Conservation (phyloP, 2,329 filamentous ascomycete genomes). For the Decorospora gaudefroyi region DNA sequence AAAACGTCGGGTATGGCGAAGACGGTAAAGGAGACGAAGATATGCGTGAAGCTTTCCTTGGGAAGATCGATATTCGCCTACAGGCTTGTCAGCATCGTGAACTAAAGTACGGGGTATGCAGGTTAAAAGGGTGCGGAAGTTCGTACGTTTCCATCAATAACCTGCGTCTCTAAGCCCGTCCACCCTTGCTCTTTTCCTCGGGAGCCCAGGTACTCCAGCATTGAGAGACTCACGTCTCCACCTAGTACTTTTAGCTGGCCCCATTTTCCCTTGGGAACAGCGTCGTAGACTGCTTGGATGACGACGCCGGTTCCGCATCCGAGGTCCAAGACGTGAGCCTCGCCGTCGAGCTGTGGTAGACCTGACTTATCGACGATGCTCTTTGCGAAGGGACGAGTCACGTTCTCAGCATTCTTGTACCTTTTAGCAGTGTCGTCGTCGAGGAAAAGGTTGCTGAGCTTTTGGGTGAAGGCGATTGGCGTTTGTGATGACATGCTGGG, state of each 20-base stretch:
- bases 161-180: conserved; percentile 16
- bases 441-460: background rate
- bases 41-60: conserved; percentile 21
- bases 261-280: conserved; percentile 21
- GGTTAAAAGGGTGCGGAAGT: background rate
- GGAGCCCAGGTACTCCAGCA: conserved; percentile 25
- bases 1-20: conserved; percentile 22
- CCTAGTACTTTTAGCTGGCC: conserved; percentile 22
- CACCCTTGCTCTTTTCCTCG: conserved; percentile 27
- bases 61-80: conserved; percentile 18
- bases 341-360: background rate
- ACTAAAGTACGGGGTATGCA: too few relatives aligned
- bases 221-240: conserved; percentile 27
- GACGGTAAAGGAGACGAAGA: conserved; percentile 33
- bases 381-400: conserved; percentile 25
- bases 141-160: conserved; percentile 26
- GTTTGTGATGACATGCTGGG: background rate
- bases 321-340: conserved; percentile 29
- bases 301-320: conserved; percentile 35
- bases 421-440: conserved; percentile 18
- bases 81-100: background rate
- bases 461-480: background rate
- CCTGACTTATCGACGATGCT: conserved; percentile 18
- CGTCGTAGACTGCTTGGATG: conserved; percentile 23
- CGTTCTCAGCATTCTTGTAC: conserved; percentile 27